A percentile compares a stretch with the other conserved stretches of the same genome.
phyloP scores from a whole-genome alignment of 257 asterid genomes.

The Coffea canephora region DNA sequence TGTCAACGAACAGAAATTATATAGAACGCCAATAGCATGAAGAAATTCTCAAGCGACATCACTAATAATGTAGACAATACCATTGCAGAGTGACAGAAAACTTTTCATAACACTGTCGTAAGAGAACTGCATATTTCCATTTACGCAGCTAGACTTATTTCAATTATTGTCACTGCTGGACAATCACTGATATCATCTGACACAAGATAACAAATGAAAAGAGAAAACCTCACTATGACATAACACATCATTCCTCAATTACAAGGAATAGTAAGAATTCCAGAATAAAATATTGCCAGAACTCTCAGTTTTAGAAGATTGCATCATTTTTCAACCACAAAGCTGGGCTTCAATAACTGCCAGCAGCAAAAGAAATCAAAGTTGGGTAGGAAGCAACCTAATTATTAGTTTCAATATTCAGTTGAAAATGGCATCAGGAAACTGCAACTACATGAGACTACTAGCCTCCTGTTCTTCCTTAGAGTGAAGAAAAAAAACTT shows the following conservation, averaged over 20 bases:
- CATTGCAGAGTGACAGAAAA: neutral
- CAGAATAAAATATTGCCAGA: neutral
- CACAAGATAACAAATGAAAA: neutral
- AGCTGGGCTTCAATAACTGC: neutral
- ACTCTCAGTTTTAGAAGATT: neutral
- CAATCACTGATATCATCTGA: neutral
- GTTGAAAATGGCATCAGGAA: neutral
- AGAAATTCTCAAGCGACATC: neutral
- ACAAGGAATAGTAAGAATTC: neutral
- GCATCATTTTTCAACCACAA: neutral
- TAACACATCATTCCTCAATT: neutral
- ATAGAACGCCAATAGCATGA: neutral
- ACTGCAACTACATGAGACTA: neutral
- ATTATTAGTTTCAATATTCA: neutral
- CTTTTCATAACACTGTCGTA: neutral
- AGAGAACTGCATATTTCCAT: neutral
- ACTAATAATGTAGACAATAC: neutral
- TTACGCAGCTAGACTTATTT: neutral
- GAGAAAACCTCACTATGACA: neutral
- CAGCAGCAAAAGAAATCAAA: neutral
- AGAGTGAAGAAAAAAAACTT: neutral
- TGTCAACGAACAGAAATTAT: neutral
- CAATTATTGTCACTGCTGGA: neutral
- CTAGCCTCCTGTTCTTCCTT: no score
- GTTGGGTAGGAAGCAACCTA: neutral